Conservation (phyloP, 768 basidiomycete genomes). For the Suillus luteus region DNA sequence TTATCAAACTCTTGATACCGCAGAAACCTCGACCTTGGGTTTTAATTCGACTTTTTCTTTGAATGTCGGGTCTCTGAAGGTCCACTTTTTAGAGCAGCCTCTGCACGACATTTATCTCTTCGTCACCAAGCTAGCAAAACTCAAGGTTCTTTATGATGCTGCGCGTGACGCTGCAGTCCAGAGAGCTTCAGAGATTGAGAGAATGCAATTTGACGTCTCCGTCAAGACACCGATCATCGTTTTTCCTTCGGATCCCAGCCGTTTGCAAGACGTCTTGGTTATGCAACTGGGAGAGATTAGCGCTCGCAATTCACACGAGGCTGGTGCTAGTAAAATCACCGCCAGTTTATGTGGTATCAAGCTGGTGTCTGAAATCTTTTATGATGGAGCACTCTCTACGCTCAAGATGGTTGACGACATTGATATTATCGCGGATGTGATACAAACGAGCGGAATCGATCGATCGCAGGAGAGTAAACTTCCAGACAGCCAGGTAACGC, state of each 20-base stretch:
- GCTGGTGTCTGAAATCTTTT: constrained; percentile 68
- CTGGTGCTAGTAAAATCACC: constrained; percentile 54
- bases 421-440: constrained; percentile 64
- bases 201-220: constrained; percentile 90
- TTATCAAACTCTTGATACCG: constrained; percentile 88
- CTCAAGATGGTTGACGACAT: constrained; percentile 95
- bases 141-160: constrained; percentile 94
- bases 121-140: constrained; percentile 78
- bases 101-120: constrained; percentile 87
- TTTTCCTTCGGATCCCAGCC: constrained; percentile 70
- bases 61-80: constrained; percentile 84
- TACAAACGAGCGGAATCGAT: constrained; percentile 62
- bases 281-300: constrained; percentile 88
- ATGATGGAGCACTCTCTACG: constrained; percentile 46
- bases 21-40: constrained; percentile 67
- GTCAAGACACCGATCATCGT: constrained; percentile 91
- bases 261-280: constrained; percentile 67
- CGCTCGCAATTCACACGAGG: constrained; percentile 74
- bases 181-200: constrained; percentile 87
- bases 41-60: constrained; percentile 83
- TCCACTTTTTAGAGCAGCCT: constrained; percentile 89
- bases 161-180: constrained; percentile 93
- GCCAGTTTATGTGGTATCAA: constrained; percentile 86
- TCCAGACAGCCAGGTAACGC: constrained; percentile 76
- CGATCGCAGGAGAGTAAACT: constrained; percentile 48